Percentiles rank a stretch among this genome's conserved stretches.
These are phyloP conservation scores for Circinella minor DNA, from an alignment of 371 early-diverging fungal species.

Conservation along the genomic window DNA sequence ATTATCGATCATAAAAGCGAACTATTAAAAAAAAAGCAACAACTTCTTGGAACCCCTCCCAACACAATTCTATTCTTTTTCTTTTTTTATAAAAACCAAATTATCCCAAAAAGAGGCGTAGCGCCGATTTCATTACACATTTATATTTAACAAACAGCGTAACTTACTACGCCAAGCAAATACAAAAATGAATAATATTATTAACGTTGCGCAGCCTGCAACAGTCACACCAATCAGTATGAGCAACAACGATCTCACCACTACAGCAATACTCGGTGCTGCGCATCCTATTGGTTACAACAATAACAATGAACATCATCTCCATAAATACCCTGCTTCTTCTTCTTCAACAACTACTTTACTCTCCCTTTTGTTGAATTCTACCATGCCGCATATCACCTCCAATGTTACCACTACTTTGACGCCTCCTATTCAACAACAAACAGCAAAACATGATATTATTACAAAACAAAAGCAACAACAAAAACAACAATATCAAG, in stretches of 20 bases:
- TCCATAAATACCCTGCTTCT: slow-evolving; percentile 33
- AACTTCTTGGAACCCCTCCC: background rate
- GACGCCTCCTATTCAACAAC: background rate
- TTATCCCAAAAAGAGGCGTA: slow-evolving; percentile 17
- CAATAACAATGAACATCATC: slow-evolving; percentile 12
- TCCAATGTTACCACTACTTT: slow-evolving; percentile 9
- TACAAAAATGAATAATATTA: background rate
- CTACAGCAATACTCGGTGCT: slow-evolving; percentile 26
- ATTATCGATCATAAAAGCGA: too few species aligned
- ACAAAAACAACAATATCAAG: slow-evolving; percentile 16
- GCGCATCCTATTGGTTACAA: slow-evolving; percentile 32
- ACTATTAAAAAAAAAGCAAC: background rate
- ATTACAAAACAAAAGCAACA: slow-evolving; percentile 16
- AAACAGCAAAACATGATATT: background rate
- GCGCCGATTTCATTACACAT: slow-evolving; percentile 9
- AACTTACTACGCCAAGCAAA: slow-evolving; percentile 7
- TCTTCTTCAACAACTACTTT: slow-evolving; percentile 15
- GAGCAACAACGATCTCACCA: background rate
- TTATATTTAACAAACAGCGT: background rate
- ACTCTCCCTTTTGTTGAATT: slow-evolving; percentile 26
- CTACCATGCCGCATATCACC: slow-evolving; percentile 25
- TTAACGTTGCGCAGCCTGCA: slow-evolving; percentile 18
- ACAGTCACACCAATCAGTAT: slow-evolving; percentile 20
- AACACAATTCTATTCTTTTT: background rate
- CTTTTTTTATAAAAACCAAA: background rate